Evolutionary conservation across 108 stramenopile genomes (phyloP), one percentile per base, ranked within the genome.

Genomic region (Cylindrotheca fusiformis): DNA sequence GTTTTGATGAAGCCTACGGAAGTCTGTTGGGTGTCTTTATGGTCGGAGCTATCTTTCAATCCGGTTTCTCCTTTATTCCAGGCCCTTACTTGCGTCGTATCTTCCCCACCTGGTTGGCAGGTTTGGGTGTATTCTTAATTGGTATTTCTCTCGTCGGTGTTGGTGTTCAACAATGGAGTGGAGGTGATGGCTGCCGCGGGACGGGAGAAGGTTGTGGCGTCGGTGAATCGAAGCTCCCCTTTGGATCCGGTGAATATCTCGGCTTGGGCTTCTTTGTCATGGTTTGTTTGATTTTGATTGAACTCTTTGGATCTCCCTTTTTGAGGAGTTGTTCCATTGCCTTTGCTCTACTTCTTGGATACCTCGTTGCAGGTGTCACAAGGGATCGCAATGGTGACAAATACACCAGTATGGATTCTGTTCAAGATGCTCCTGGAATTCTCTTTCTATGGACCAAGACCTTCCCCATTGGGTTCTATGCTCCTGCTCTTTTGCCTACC

Each of bases 371-470:
- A 3, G 69, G 51, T 20, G 12, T 71, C 8, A 28, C 69, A 6
- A n/a, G 20, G 18, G 33, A 69, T 22, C n/a, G n/a, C n/a, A 69
- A 71, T 25, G 75, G 65, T 14, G 41, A 65, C 0, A 18, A 24
- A 5, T 51, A 66, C 56, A 72, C 74, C 31, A 58, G 47, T 22
- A 69, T 48, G 52, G 62, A 58, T 60, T 26, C 26, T 14, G 76
- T 80, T 55, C 55, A 60, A 36, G 28, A 60, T 41, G 67, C 68
- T 41, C 60, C 54, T 28, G 31, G 25, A 14, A 51, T 82, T 45
- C 72, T 71, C 6, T 82, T 82, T 69, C 48, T 82, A 25, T 82
- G 81, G 80, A 75, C 59, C 3, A 68, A 66, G 51, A 75, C 69
- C 14, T 82, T 78, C 50, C 81, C 81, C 10, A 48, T 82, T 49